Evolutionary conservation across 2,329 filamentous ascomycete genomes (phyloP), one percentile per base, ranked within the genome.

Genomic region (Pleomassaria siparia): DNA sequence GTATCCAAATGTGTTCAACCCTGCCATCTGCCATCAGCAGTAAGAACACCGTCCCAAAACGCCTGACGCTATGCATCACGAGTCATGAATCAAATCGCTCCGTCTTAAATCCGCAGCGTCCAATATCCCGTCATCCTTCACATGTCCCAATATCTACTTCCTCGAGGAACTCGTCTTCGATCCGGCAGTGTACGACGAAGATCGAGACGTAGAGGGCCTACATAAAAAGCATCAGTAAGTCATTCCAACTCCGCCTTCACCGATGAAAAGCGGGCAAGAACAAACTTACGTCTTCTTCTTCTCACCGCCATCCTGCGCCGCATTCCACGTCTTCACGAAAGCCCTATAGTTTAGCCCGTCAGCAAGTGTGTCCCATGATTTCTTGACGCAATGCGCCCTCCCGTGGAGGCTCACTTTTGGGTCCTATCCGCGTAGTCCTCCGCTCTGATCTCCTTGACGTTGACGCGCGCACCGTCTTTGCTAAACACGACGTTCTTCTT

Each of bases 401-500:
- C 4, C 20, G 26, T 6, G 5, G 25, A 41, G 44, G 28, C 49
- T 15, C 29, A 60, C 60, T 78, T 83, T 74, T 91, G 88, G 15
- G 87, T 90, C 61, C 76, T 78, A 59, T 91, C 88, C 60, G 88
- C 82, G 65, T 89, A 89, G 40, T 80, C 81, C 72, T 91, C 88
- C 44, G 81, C 79, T 55, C 80, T 78, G 41, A 87, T 71, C 51
- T 89, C 78, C 72, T 85, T 87, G 51, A 91, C 80, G 40, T 84
- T 84, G 36, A 91, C 86, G 60, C 82, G 81, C 51, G 88, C 73
- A 46, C 88, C 88, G 47, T 90, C 87, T 67, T 88, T 89, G 30
- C 84, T 86, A 70, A 90, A 87, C 32, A 83, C 76, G 47, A 91
- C 81, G 66, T 91, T 87, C 74, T 87, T 88, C 73, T 83, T 83